Conservation (phyloP, 371 early-diverging fungal species). For the Capillidium rhysosporum region DNA sequence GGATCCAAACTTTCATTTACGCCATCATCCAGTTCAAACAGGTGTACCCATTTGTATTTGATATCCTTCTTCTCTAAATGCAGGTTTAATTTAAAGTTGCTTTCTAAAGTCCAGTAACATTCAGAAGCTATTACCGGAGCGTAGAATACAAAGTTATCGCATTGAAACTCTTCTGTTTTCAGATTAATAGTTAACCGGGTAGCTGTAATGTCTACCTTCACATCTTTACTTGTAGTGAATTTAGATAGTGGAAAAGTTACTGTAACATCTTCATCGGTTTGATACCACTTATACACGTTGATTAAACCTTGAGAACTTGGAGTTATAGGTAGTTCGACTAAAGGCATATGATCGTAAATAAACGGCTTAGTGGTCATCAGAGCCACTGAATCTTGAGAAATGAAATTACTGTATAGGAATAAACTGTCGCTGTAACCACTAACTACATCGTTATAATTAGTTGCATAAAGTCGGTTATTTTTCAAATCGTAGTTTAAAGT, state of each 20-base stretch:
- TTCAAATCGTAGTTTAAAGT: too few species aligned
- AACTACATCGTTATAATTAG: too few species aligned
- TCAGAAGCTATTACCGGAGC: constrained; percentile 32
- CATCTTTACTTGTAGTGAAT: background rate
- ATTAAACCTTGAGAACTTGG: too few species aligned
- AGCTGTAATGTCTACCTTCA: background rate
- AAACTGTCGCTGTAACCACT: too few species aligned
- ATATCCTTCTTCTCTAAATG: constrained; percentile 38
- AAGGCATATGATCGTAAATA: too few species aligned
- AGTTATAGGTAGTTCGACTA: too few species aligned
- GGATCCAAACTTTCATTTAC: constrained; percentile 53
- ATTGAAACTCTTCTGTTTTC: too few species aligned
- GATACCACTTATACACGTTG: background rate
- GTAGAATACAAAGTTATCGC: background rate
- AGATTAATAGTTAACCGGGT: background rate
- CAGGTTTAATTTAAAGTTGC: constrained; percentile 29
- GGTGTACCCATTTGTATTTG: constrained; percentile 50
- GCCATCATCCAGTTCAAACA: constrained; percentile 46
- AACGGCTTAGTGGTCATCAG: too few species aligned
- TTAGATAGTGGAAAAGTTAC: background rate
- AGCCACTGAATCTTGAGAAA: too few species aligned
- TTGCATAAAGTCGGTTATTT: too few species aligned
- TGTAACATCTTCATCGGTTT: constrained; percentile 1
- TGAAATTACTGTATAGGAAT: too few species aligned
- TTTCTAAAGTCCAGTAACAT: constrained; percentile 55